phyloP scores from a whole-genome alignment of 805 yeast species.

The Candida mattraensis region DNA sequence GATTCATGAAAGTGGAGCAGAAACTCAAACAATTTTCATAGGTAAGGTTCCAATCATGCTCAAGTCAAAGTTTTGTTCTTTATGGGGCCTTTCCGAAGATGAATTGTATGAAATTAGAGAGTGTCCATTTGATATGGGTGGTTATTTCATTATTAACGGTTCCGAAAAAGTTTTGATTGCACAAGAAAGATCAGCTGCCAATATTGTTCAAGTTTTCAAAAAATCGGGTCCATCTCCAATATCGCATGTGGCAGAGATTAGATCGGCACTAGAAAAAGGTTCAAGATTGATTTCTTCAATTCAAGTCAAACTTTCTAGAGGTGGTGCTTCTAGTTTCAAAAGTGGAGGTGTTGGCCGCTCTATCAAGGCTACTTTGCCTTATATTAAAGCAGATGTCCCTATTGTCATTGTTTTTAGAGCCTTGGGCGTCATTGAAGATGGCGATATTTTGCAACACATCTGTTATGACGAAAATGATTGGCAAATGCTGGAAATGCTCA shows the following conservation, averaged over 20 bases:
- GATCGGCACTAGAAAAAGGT: slow-evolving; percentile 97
- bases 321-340: slow-evolving; percentile 47
- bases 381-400: slow-evolving; percentile 95
- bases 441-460: slow-evolving; percentile 96
- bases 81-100: slow-evolving; percentile 84
- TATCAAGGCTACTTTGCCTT: slow-evolving; percentile 93
- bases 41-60: slow-evolving; percentile 99
- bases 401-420: slow-evolving; percentile 97
- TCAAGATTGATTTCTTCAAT: slow-evolving; percentile 90
- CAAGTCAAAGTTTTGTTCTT: slow-evolving; percentile 92
- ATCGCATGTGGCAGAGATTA: slow-evolving; percentile 92
- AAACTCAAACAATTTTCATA: slow-evolving; percentile 57
- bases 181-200: slow-evolving; percentile 98
- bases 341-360: slow-evolving; percentile 69
- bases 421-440: slow-evolving; percentile 97
- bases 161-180: slow-evolving; percentile 98
- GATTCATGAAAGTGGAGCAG: slow-evolving; percentile 35
- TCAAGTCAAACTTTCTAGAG: slow-evolving; percentile 78
- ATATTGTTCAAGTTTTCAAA: slow-evolving; percentile 96
- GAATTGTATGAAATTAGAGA: slow-evolving; percentile 95
- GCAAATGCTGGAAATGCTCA: slow-evolving; percentile 99
- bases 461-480: slow-evolving; percentile 97
- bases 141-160: slow-evolving; percentile 97
- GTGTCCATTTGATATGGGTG: slow-evolving; percentile 99
- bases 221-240: slow-evolving; percentile 97